Evolutionary conservation across 2,329 filamentous ascomycete species (phyloP).

Genomic region (Fusarium kyushuense): DNA sequence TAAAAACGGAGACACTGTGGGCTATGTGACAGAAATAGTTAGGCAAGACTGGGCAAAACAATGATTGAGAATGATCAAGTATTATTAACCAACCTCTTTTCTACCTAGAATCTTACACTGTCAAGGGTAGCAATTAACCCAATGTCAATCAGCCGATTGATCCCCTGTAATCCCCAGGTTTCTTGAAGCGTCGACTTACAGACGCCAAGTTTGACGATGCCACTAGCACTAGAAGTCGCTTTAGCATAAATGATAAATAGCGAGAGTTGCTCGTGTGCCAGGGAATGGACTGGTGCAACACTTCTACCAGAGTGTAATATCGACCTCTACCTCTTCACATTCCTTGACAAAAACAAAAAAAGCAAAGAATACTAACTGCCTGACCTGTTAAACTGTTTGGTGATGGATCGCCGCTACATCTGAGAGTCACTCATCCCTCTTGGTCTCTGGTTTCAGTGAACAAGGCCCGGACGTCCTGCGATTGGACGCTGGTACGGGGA

Average conservation of each 20-base stretch:
- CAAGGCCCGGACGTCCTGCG: slow-evolving; percentile 5
- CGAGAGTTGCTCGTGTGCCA: no score
- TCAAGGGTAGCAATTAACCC: slow-evolving; percentile 9
- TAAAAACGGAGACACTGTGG: not conserved
- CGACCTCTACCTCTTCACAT: not conserved
- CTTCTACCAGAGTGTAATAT: not conserved
- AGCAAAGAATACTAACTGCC: slow-evolving; percentile 16
- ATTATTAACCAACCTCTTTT: not conserved
- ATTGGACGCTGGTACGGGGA: slow-evolving; percentile 31
- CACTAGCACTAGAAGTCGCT: slow-evolving; percentile 16
- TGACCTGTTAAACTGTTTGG: not conserved
- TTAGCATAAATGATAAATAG: not conserved
- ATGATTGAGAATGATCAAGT: not conserved
- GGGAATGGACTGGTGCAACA: not conserved
- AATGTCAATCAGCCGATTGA: slow-evolving; percentile 17
- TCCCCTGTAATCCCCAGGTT: slow-evolving; percentile 31
- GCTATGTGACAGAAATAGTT: not conserved
- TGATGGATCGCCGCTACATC: slow-evolving; percentile 31
- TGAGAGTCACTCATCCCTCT: slow-evolving; percentile 21
- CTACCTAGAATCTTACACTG: not conserved
- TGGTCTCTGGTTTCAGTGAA: slow-evolving; percentile 26
- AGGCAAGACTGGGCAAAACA: not conserved
- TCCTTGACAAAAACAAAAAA: slow-evolving; percentile 17
- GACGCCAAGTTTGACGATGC: not conserved
- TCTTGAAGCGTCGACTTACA: slow-evolving; percentile 40